These are phyloP conservation scores for Kurtzmaniella fragi DNA, from an alignment of 805 yeast genomes.

Conservation along the genomic window DNA sequence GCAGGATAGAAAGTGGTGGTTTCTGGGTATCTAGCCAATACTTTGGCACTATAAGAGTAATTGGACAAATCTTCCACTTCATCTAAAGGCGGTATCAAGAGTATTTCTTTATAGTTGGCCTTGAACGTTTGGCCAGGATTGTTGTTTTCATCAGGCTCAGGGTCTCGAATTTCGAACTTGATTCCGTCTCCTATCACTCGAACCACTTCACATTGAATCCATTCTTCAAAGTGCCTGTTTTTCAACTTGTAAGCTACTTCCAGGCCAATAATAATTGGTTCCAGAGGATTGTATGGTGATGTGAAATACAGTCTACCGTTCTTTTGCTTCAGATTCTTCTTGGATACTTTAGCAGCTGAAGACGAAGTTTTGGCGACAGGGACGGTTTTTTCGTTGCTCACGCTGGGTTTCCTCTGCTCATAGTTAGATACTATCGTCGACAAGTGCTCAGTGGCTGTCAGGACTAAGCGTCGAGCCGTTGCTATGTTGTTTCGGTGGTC, in stretches of 20 bases:
- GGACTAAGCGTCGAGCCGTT: conserved; percentile 37
- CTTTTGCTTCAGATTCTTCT: conserved; percentile 16
- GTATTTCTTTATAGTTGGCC: conserved; percentile 75
- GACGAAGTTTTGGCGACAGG: neutral
- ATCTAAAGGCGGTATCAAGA: conserved; percentile 58
- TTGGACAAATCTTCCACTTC: conserved; percentile 39
- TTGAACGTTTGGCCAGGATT: conserved; percentile 84
- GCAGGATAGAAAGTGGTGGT: conserved; percentile 97
- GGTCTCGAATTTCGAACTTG: conserved; percentile 88
- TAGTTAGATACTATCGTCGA: conserved; percentile 32
- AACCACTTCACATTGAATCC: conserved; percentile 94
- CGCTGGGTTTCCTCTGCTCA: conserved; percentile 4
- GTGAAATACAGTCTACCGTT: conserved; percentile 43
- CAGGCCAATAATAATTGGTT: conserved; percentile 57
- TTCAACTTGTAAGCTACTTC: conserved; percentile 84
- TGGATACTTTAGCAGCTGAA: conserved; percentile 7
- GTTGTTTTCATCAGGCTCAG: conserved; percentile 93
- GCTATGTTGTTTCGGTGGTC: conserved; percentile 57
- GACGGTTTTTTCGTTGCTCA: conserved; percentile 4
- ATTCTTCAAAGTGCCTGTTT: conserved; percentile 74
- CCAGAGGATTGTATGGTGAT: conserved; percentile 58
- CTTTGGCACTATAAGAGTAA: conserved; percentile 74
- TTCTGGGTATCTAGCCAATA: conserved; percentile 92
- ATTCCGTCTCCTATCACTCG: conserved; percentile 69
- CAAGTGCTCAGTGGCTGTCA: conserved; percentile 42